These are phyloP conservation scores for Scleroderma bovista DNA, from an alignment of 768 basidiomycete species.

Conservation along the genomic window DNA sequence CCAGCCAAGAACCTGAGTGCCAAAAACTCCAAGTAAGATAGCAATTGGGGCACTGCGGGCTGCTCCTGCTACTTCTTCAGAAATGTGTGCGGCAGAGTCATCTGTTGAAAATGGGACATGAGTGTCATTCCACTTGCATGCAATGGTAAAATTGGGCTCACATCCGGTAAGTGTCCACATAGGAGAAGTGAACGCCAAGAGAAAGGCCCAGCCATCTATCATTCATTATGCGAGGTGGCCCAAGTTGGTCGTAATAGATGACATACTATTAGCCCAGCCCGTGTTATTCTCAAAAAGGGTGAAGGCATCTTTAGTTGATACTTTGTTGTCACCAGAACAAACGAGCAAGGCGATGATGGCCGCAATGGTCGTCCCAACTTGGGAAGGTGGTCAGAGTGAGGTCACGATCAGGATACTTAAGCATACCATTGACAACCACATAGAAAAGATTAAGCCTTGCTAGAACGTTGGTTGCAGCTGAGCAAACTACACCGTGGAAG, in stretches of 20 bases:
- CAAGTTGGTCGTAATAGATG: background rate
- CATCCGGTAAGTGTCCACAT: constrained; percentile 82
- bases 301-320: constrained; percentile 66
- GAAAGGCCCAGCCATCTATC: constrained; percentile 67
- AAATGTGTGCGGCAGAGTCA: constrained; percentile 72
- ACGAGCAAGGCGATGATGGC: constrained; percentile 58
- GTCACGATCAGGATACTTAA: background rate
- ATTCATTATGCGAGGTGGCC: constrained; percentile 1
- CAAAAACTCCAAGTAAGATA: constrained; percentile 58
- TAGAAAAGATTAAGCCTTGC: constrained; percentile 70
- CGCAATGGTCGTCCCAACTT: constrained; percentile 62
- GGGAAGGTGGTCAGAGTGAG: background rate
- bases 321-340: constrained; percentile 47
- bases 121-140: background rate
- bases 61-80: constrained; percentile 66
- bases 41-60: constrained; percentile 61
- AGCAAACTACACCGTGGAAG: constrained; percentile 66
- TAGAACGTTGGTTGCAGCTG: constrained; percentile 58
- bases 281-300: constrained; percentile 67
- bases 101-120: constrained; percentile 34
- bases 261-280: constrained; percentile 58
- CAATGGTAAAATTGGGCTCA: constrained; percentile 26
- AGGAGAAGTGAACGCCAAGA: constrained; percentile 65
- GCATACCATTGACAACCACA: constrained; percentile 56
- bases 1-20: constrained; percentile 60